Conservation (phyloP, 1,284 basidiomycete species). For the Prillingera fragicola region DNA sequence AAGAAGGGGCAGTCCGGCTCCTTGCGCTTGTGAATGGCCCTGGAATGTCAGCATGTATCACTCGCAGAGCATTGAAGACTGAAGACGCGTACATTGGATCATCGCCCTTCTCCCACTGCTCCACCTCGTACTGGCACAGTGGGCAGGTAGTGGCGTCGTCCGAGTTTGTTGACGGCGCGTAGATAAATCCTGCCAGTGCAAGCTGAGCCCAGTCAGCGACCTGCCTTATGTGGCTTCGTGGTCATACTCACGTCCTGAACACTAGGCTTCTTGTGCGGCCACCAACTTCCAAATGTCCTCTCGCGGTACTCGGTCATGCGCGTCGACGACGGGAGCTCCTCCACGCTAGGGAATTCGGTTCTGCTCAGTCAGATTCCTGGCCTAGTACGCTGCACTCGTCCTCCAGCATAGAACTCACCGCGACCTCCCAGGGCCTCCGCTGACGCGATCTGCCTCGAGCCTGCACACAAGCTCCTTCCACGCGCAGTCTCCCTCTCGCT, state of each 20-base stretch:
- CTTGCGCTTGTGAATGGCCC: conserved; percentile 36
- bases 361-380: conserved; percentile 40
- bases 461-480: conserved; percentile 74
- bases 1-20: conserved; percentile 44
- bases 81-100: conserved; percentile 62
- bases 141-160: conserved; percentile 67
- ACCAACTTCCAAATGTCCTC: conserved; percentile 62
- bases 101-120: conserved; percentile 73
- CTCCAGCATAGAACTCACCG: conserved; percentile 2
- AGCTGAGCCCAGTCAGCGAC: conserved; percentile 53
- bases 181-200: conserved; percentile 75
- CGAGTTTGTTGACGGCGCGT: conserved; percentile 59
- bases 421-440: conserved; percentile 12
- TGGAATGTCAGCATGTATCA: conserved; percentile 17
- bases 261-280: conserved; percentile 68
- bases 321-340: conserved; percentile 61
- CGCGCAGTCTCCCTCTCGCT: conserved; percentile 62
- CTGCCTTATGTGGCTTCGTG: too few species aligned
- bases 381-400: neutral
- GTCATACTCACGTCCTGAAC: conserved; percentile 62
- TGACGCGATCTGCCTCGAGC: conserved; percentile 45
- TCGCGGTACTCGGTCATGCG: conserved; percentile 63
- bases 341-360: conserved; percentile 55
- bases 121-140: conserved; percentile 66
- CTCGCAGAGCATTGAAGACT: conserved; percentile 19